Percentiles rank a stretch among this genome's conserved stretches.
Conservation (phyloP, 1,284 basidiomycete genomes). For the Ganoderma sinense region DNA sequence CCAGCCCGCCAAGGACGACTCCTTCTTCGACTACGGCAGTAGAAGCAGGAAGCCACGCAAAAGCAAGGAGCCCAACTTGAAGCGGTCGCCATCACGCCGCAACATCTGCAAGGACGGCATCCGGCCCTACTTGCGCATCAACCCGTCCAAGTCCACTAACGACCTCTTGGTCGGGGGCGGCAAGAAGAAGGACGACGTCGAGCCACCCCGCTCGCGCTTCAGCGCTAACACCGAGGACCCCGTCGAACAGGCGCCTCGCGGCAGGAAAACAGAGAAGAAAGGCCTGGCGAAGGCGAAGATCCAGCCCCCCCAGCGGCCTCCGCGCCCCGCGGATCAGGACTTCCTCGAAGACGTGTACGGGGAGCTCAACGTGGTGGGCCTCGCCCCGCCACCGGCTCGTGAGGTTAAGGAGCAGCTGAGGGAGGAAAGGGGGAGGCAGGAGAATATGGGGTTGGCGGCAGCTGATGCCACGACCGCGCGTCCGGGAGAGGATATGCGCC, state of each 20-base stretch:
- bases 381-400: not conserved
- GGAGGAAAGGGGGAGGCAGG: not conserved
- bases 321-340: conserved; percentile 19
- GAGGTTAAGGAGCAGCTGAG: not conserved
- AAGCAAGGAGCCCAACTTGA: not conserved
- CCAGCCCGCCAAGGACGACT: conserved; percentile 3
- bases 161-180: conserved; percentile 13
- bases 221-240: not conserved
- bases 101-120: conserved; percentile 31
- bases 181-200: not conserved
- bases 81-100: conserved; percentile 13
- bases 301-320: not conserved
- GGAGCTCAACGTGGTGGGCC: not conserved
- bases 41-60: conserved; percentile 6
- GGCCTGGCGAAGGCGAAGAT: not conserved
- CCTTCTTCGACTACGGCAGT: conserved; percentile 22
- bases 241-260: not conserved
- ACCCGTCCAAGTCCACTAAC: not conserved
- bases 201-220: not conserved
- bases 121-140: conserved; percentile 19
- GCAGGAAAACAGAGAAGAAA: not conserved
- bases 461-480: not conserved
- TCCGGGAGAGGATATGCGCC: not conserved
- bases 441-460: not conserved
- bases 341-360: conserved; percentile 1